phyloP scores from a whole-genome alignment of 2,329 filamentous ascomycete genomes.

The Colletotrichum theobromicola region DNA sequence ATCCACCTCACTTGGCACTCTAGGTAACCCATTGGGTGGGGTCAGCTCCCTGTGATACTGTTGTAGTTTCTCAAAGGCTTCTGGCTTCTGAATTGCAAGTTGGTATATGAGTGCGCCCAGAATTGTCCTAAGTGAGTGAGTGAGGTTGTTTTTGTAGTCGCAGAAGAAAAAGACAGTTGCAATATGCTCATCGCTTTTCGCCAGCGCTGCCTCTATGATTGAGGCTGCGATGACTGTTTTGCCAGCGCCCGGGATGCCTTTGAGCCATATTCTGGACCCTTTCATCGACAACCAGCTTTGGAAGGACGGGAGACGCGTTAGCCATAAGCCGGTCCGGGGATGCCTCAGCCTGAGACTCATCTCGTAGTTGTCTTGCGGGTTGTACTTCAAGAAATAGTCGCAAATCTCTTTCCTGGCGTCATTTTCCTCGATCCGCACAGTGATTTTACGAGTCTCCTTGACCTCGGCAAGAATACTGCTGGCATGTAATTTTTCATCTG shows the following conservation, averaged over 20 bases:
- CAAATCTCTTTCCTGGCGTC: background rate
- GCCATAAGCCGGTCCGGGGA: background rate
- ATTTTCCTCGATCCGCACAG: background rate
- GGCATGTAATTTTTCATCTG: background rate
- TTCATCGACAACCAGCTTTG: background rate
- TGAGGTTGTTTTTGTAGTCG: background rate
- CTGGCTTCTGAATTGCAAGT: background rate
- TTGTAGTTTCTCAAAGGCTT: background rate
- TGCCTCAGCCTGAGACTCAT: background rate
- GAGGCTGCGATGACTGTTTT: background rate
- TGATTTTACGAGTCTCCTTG: background rate
- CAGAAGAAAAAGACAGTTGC: background rate
- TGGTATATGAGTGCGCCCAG: background rate
- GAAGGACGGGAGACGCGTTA: background rate
- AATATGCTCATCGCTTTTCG: background rate
- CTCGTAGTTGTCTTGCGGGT: background rate
- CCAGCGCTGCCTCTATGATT: background rate
- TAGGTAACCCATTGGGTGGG: background rate
- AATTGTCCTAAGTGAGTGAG: background rate
- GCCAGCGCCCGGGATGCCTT: background rate
- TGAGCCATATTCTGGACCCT: background rate
- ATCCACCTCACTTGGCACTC: fast-evolving
- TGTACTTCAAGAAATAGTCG: background rate
- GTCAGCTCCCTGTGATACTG: background rate
- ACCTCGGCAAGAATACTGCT: background rate